These are phyloP conservation scores for Saccharomycopsis babjevae DNA, from an alignment of 805 yeast genomes.

Conservation along the genomic window DNA sequence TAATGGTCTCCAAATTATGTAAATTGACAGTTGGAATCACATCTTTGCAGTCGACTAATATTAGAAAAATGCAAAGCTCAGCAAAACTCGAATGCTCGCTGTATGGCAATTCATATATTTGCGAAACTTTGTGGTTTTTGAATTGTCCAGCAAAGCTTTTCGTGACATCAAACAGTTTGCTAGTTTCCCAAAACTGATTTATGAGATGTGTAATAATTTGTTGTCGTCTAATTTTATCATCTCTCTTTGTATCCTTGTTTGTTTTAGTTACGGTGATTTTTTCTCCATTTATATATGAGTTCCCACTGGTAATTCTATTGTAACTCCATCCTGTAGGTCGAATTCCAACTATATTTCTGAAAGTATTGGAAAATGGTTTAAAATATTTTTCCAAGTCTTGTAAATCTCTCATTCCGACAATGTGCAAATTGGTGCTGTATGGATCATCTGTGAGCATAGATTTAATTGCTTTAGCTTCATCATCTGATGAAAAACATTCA, in stretches of 20 bases:
- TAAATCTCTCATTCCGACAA: constrained; percentile 49
- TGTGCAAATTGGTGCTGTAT: constrained; percentile 47
- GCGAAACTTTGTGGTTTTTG: constrained; percentile 27
- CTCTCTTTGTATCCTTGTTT: background rate
- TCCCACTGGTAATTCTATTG: background rate
- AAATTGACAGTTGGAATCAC: constrained; percentile 75
- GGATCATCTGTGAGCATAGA: constrained; percentile 33
- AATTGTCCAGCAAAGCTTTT: constrained; percentile 26
- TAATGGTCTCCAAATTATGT: constrained; percentile 22
- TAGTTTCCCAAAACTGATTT: constrained; percentile 6
- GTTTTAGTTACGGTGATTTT: background rate
- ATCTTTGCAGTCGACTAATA: constrained; percentile 36
- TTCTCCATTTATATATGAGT: background rate
- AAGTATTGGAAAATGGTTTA: constrained; percentile 35
- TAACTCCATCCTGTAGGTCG: constrained; percentile 87
- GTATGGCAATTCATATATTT: constrained; percentile 66
- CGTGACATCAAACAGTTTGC: constrained; percentile 17
- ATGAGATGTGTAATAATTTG: constrained; percentile 5
- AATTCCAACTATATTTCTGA: constrained; percentile 57
- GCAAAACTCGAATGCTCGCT: constrained; percentile 89
- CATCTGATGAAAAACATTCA: constrained; percentile 27
- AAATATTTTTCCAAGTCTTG: constrained; percentile 36
- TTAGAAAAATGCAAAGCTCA: constrained; percentile 62
- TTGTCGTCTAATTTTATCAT: constrained; percentile 26
- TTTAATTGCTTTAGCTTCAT: background rate